Base-by-base conservation (phyloP, 73 alveolate genomes). In the Durusdinium trenchii region DNA sequence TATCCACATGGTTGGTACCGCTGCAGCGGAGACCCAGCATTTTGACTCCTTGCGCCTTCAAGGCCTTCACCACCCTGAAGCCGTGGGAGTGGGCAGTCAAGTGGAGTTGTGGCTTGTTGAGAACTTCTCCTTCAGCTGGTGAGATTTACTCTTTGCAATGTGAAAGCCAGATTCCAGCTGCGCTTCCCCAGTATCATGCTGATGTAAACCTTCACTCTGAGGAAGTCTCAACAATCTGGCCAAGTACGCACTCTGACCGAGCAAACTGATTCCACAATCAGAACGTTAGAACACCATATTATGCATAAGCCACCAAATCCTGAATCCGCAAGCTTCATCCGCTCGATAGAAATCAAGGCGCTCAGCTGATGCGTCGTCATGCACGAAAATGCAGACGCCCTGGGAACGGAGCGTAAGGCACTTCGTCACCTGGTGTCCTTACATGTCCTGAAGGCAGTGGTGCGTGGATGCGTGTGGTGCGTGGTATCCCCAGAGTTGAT, bases 1-100 rank as follows among this genome's bases (percentile, higher is more conserved):
- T 51, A 71, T 99, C 99, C 71, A 99, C 99, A 93, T 99, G 99
- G 93, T 99, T 99, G 94, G 99, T 99, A 43, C 99, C 99, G 16
- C 99, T 69, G 69, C 99, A 94, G 0, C 99, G 99, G 52, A 94
- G 57, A 28, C 94, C 99, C 51, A 94, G 36, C 76, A 94, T n/a
- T 61, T 94, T 75, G 69, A 94, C 99, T 18, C 99, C 99, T 35
- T 48, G 78, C 40, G 64, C 93, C 69, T 71, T 71, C 75, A 89
- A 47, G 60, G 64, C 83, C 84, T 61, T n/a, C 95, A 86, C 14
- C 50, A 86, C 94, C 94, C 94, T 82, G 10, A 32, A 71, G n/a
- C n/a, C n/a, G n/a, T n/a, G n/a, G n/a, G n/a, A n/a, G n/a, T n/a
- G n/a, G n/a, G n/a, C n/a, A n/a, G n/a, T n/a, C n/a, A n/a, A n/a